A percentile compares a stretch with the other conserved stretches of the same genome.
Conservation (phyloP, 1,284 basidiomycete genomes). For the Trametes versicolor region DNA sequence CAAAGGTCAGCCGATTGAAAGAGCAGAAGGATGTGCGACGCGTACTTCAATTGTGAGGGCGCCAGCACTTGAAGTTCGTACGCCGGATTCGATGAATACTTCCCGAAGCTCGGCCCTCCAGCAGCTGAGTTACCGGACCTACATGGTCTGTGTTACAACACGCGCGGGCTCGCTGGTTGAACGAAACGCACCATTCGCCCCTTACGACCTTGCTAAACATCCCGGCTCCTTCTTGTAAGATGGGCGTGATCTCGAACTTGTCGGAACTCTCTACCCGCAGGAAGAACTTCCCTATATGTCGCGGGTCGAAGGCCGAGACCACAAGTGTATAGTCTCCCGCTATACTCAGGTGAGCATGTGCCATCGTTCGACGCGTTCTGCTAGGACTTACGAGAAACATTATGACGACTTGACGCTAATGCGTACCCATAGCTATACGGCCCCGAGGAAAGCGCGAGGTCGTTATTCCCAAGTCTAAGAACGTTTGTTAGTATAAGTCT, state of each 20-base stretch:
- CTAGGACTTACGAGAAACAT: slow-evolving; percentile 60
- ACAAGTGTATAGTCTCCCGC: slow-evolving; percentile 87
- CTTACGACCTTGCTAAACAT: slow-evolving; percentile 81
- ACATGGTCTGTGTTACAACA: slow-evolving; percentile 6
- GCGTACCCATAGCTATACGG: slow-evolving; percentile 86
- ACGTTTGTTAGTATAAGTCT: not conserved
- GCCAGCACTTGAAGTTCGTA: slow-evolving; percentile 69
- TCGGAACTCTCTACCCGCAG: slow-evolving; percentile 70
- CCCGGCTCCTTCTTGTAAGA: slow-evolving; percentile 91
- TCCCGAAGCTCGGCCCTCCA: slow-evolving; percentile 72
- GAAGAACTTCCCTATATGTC: slow-evolving; percentile 70
- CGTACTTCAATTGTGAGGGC: slow-evolving; percentile 69
- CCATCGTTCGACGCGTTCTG: not conserved
- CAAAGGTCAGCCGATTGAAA: not conserved
- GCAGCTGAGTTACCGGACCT: slow-evolving; percentile 67
- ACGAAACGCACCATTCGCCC: slow-evolving; percentile 70
- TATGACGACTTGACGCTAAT: slow-evolving; percentile 53
- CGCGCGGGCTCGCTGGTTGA: not conserved
- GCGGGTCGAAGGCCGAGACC: slow-evolving; percentile 85
- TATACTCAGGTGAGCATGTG: slow-evolving; percentile 41
- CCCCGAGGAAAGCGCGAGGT: slow-evolving; percentile 79
- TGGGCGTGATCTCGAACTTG: slow-evolving; percentile 76
- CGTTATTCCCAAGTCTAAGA: slow-evolving; percentile 66
- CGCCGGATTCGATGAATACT: slow-evolving; percentile 74
- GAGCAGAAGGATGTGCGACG: slow-evolving; percentile 19